Conservation (phyloP, 345 rosid genomes). For the Camelina hispida region DNA sequence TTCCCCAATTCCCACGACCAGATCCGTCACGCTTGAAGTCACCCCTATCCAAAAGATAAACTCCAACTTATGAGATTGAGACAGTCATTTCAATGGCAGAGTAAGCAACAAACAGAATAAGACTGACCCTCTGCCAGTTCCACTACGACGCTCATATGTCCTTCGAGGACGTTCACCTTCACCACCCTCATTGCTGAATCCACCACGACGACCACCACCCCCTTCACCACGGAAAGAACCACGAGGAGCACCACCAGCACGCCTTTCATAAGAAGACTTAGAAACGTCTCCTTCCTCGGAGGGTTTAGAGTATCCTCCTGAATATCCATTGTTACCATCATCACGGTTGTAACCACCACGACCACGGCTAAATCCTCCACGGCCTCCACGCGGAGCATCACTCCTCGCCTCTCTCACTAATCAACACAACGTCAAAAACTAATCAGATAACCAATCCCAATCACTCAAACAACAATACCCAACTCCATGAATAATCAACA, state of each 20-base stretch:
- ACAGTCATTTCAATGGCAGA: slow-evolving; percentile 16
- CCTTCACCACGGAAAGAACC: slow-evolving; percentile 64
- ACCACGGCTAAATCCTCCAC: slow-evolving; percentile 70
- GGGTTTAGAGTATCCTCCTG: slow-evolving; percentile 59
- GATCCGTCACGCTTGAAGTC: slow-evolving; percentile 87
- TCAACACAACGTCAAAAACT: slow-evolving; percentile 8
- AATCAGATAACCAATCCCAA: slow-evolving; percentile 21
- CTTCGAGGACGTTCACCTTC: slow-evolving; percentile 81
- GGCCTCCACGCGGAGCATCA: slow-evolving; percentile 65
- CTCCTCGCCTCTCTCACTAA: slow-evolving; percentile 78
- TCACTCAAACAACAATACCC: neutral
- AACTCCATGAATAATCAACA: neutral
- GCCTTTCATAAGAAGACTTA: slow-evolving; percentile 54
- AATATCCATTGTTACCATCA: slow-evolving; percentile 62
- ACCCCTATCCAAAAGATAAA: slow-evolving; percentile 48
- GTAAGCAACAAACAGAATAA: neutral
- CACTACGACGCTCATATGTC: slow-evolving; percentile 80
- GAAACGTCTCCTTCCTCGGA: slow-evolving; percentile 74
- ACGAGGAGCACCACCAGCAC: slow-evolving; percentile 50
- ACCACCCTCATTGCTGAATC: slow-evolving; percentile 62
- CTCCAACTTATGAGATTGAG: neutral
- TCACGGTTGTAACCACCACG: slow-evolving; percentile 73
- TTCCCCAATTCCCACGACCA: slow-evolving; percentile 98
- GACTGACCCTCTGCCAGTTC: slow-evolving; percentile 94
- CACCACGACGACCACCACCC: slow-evolving; percentile 78